These are phyloP conservation scores for Leccinum olivaceopallidum DNA, from an alignment of 768 basidiomycete species.

Conservation along the genomic window DNA sequence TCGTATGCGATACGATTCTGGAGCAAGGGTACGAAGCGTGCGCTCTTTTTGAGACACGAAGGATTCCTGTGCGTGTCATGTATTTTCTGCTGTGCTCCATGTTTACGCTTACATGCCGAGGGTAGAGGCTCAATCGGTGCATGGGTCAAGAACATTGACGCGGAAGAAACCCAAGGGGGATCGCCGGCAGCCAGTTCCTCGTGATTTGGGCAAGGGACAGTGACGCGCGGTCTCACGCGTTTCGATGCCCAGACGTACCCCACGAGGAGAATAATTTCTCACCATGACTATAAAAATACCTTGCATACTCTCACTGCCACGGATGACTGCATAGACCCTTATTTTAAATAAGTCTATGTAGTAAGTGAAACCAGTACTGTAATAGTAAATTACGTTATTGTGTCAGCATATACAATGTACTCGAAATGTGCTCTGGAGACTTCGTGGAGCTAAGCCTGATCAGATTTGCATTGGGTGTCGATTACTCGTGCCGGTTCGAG, in stretches of 20 bases:
- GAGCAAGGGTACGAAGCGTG: conserved; percentile 97
- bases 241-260: conserved; percentile 7
- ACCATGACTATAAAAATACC: conserved; percentile 28
- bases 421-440: background rate
- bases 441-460: background rate
- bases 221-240: conserved; percentile 8
- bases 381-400: conserved; percentile 24
- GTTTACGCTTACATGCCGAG: conserved; percentile 5
- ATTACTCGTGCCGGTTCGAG: background rate
- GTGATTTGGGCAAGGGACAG: conserved; percentile 6
- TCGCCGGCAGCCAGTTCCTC: conserved; percentile 9
- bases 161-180: conserved; percentile 30
- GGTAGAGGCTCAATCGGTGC: conserved; percentile 90
- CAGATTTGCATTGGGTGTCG: conserved; percentile 2
- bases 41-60: conserved; percentile 95
- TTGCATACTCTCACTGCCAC: conserved; percentile 23
- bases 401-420: conserved; percentile 10
- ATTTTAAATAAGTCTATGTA: conserved; percentile 4
- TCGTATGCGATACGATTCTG: conserved; percentile 99
- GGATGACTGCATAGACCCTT: conserved; percentile 10
- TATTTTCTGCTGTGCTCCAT: background rate
- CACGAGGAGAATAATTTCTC: conserved; percentile 33
- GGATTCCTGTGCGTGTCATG: conserved; percentile 81
- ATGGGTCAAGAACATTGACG: conserved; percentile 95
- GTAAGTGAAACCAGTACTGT: conserved; percentile 12